Evolutionary conservation across 352 stramenopile genomes (phyloP).

Genomic region (Pythium volutum): DNA sequence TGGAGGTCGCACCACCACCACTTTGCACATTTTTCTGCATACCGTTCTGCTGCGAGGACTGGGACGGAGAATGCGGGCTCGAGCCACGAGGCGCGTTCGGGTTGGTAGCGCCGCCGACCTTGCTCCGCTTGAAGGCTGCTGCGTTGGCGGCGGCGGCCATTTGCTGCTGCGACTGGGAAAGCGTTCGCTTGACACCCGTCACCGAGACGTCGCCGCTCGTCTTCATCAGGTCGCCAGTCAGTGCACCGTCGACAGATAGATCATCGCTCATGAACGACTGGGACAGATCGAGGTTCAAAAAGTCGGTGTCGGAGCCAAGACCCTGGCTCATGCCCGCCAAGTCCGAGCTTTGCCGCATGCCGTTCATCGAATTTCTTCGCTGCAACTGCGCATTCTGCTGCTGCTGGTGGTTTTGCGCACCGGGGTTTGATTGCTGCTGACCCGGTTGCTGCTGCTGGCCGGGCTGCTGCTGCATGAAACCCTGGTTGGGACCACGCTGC

Average conservation of each 20-base stretch:
- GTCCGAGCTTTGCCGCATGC: conserved; percentile 49
- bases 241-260: conserved; percentile 29
- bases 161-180: conserved; percentile 79
- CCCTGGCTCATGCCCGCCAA: conserved; percentile 42
- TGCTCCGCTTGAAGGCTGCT: conserved; percentile 80
- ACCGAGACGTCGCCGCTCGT: conserved; percentile 36
- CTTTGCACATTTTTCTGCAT: conserved; percentile 76
- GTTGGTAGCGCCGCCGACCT: conserved; percentile 36
- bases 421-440: conserved; percentile 28
- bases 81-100: conserved; percentile 32
- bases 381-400: conserved; percentile 35
- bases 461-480: conserved; percentile 64
- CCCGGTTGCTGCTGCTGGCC: conserved; percentile 38
- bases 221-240: conserved; percentile 31
- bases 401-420: conserved; percentile 14
- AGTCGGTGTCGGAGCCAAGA: conserved; percentile 56
- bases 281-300: conserved; percentile 78
- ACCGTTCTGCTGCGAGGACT: conserved; percentile 37
- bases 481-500: conserved; percentile 49
- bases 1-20: conserved; percentile 60
- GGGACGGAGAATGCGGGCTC: conserved; percentile 44
- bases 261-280: conserved; percentile 68
- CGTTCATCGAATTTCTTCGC: conserved; percentile 38
- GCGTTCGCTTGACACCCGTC: conserved; percentile 59
- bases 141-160: conserved; percentile 79